phyloP scores from a whole-genome alignment of 768 basidiomycete genomes.

The Cubamyces lactineus region DNA sequence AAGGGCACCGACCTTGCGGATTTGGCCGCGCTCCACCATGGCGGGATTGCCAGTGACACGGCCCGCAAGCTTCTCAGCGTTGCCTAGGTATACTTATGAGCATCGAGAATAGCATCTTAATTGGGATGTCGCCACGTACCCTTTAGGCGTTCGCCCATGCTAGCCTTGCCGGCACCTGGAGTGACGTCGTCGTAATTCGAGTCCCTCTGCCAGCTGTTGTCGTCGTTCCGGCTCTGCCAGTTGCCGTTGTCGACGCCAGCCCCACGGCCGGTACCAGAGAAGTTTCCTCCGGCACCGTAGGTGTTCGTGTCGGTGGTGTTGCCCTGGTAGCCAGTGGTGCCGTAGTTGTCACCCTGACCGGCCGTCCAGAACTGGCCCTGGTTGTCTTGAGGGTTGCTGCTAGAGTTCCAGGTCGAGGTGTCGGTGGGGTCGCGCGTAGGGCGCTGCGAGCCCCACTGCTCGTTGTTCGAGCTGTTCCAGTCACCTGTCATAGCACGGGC shows the following conservation, averaged over 20 bases:
- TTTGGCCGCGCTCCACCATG: slow-evolving; percentile 7
- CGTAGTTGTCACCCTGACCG: slow-evolving; percentile 20
- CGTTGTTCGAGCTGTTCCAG: not conserved
- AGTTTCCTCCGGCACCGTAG: slow-evolving; percentile 18
- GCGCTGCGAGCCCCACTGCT: slow-evolving; percentile 10
- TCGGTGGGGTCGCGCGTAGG: slow-evolving; percentile 22
- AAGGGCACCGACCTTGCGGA: slow-evolving; percentile 2
- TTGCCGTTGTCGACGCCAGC: slow-evolving; percentile 3
- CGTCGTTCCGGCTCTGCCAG: slow-evolving; percentile 5
- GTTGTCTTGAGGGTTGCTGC: slow-evolving; percentile 5
- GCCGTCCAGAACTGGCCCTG: slow-evolving; percentile 15
- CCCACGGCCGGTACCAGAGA: slow-evolving; percentile 3
- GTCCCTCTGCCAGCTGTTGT: not conserved
- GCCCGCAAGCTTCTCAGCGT: slow-evolving; percentile 20
- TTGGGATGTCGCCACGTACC: slow-evolving; percentile 4
- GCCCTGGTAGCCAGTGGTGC: slow-evolving; percentile 17
- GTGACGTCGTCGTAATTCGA: not conserved
- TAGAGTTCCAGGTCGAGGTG: slow-evolving; percentile 9
- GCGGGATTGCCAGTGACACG: slow-evolving; percentile 13
- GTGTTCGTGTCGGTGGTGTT: slow-evolving; percentile 23
- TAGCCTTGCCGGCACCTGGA: slow-evolving; percentile 14
- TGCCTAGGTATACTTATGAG: not conserved
- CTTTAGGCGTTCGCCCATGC: slow-evolving; percentile 21
- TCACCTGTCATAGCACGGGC: not conserved
- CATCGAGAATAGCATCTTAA: not conserved